Evolutionary conservation across 306 rosid genomes (phyloP).

Genomic region (Hippophae rhamnoides): DNA sequence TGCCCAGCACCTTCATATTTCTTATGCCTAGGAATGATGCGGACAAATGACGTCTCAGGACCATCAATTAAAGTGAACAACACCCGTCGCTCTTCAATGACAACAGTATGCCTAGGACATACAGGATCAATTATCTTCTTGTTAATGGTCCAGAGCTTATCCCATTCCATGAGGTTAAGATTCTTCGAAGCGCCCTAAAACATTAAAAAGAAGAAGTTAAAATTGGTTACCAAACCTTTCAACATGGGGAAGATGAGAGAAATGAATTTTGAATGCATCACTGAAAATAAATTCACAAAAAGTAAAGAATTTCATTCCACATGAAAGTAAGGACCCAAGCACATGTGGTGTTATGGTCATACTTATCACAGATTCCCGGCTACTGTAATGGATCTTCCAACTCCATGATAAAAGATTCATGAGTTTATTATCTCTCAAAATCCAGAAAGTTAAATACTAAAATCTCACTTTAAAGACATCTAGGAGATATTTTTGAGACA

Average conservation of each 20-base stretch:
- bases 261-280: neutral
- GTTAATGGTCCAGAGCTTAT: slow-evolving; percentile 91
- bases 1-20: slow-evolving; percentile 82
- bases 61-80: slow-evolving; percentile 71
- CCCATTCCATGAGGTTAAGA: slow-evolving; percentile 99
- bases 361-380: too few species aligned
- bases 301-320: too few species aligned
- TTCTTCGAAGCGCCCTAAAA: slow-evolving; percentile 85
- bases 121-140: slow-evolving; percentile 93
- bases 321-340: neutral
- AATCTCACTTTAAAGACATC: neutral
- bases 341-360: too few species aligned
- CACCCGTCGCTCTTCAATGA: slow-evolving; percentile 53
- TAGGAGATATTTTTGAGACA: neutral
- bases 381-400: too few species aligned
- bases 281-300: neutral
- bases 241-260: neutral
- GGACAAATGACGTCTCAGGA: slow-evolving; percentile 65
- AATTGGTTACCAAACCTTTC: slow-evolving; percentile 13
- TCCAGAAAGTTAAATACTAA: too few species aligned
- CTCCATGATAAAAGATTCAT: too few species aligned
- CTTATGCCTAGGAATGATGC: slow-evolving; percentile 80
- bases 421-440: too few species aligned
- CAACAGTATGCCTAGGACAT: slow-evolving; percentile 89
- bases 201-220: slow-evolving; percentile 2